Evolutionary conservation across 73 alveolate genomes (phyloP).

Genomic region (Paraurostyla sp.): DNA sequence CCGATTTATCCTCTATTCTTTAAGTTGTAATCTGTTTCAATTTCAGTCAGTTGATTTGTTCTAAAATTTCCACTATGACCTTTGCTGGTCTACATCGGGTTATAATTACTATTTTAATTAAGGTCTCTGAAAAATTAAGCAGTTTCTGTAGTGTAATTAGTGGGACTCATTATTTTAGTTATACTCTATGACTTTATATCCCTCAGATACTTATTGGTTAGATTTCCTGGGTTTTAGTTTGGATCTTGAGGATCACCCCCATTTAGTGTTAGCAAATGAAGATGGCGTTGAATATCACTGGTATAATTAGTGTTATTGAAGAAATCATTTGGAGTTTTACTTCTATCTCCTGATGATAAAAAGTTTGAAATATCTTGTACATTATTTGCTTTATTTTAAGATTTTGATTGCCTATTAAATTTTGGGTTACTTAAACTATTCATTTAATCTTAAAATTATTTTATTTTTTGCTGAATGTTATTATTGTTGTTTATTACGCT

Average conservation of each 20-base stretch:
- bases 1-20: background rate
- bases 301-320: background rate
- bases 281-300: background rate
- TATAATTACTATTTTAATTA: background rate
- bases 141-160: background rate
- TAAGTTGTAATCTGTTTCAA: background rate
- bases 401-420: background rate
- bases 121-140: background rate
- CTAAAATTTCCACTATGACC: background rate
- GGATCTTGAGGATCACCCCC: background rate
- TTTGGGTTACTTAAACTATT: background rate
- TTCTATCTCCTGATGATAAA: background rate
- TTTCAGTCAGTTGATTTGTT: background rate
- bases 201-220: background rate
- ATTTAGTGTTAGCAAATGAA: background rate
- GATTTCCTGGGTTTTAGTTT: background rate
- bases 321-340: background rate
- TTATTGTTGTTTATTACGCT: background rate
- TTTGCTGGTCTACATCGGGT: background rate
- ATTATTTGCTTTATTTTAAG: background rate
- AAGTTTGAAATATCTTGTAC: background rate
- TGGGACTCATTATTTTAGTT: background rate
- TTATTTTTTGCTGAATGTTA: background rate
- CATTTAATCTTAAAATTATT: background rate
- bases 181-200: background rate